phyloP scores from a whole-genome alignment of 1,139 yeast species.

The Candida smagusa region DNA sequence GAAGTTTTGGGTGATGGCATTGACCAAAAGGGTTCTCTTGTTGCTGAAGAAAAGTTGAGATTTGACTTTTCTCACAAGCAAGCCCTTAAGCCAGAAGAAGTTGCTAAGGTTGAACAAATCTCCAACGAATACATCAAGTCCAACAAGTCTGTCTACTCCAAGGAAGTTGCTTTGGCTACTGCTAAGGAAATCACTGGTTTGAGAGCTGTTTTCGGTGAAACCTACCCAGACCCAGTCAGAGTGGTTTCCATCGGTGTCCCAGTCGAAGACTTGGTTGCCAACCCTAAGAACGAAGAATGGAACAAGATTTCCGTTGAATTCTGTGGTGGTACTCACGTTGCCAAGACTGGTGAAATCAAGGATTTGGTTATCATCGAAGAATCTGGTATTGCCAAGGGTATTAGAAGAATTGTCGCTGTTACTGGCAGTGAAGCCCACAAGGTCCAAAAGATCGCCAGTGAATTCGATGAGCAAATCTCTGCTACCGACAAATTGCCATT shows the following conservation, averaged over 20 bases:
- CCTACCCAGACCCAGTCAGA: slow-evolving; percentile 98
- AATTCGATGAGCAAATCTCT: slow-evolving; percentile 60
- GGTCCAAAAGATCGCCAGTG: slow-evolving; percentile 79
- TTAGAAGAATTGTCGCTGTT: slow-evolving; percentile 95
- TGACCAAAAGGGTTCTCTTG: slow-evolving; percentile 96
- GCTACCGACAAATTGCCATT: slow-evolving; percentile 57
- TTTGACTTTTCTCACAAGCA: slow-evolving; percentile 94
- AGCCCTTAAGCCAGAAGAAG: slow-evolving; percentile 67
- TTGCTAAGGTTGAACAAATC: slow-evolving; percentile 71
- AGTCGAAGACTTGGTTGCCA: slow-evolving; percentile 70
- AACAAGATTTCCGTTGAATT: slow-evolving; percentile 77
- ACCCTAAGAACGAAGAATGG: slow-evolving; percentile 78
- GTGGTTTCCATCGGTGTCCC: slow-evolving; percentile 95
- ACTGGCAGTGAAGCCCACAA: slow-evolving; percentile 88
- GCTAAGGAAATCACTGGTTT: slow-evolving; percentile 80
- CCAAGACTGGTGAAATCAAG: slow-evolving; percentile 88
- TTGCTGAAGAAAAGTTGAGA: slow-evolving; percentile 90
- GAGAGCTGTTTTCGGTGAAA: slow-evolving; percentile 98
- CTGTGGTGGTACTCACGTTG: slow-evolving; percentile 99
- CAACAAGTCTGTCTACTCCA: slow-evolving; percentile 70
- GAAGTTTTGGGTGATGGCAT: slow-evolving; percentile 83
- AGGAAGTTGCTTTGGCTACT: slow-evolving; percentile 70
- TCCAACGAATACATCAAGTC: slow-evolving; percentile 69
- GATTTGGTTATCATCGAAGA: slow-evolving; percentile 89
- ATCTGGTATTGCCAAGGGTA: slow-evolving; percentile 97